phyloP scores from a whole-genome alignment of 495 filamentous ascomycete genomes.

The Saxophila tyrrhenica region DNA sequence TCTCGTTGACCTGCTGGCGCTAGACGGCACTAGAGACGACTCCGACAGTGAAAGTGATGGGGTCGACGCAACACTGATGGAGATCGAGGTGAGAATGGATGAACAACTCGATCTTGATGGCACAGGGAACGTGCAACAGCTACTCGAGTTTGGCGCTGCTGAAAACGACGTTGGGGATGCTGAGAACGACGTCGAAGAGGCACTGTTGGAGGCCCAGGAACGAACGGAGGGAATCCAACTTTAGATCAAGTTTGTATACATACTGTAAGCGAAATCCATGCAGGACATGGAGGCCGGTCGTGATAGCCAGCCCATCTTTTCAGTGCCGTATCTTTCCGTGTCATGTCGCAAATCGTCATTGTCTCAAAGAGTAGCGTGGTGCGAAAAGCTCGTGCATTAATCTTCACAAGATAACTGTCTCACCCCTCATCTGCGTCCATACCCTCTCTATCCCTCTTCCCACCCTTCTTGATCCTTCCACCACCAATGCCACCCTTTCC shows the following conservation, averaged over 20 bases:
- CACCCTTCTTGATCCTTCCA: conserved; percentile 22
- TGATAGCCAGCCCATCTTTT: background rate
- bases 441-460: conserved; percentile 50
- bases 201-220: background rate
- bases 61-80: no score
- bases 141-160: no score
- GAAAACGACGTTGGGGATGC: no score
- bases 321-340: no score
- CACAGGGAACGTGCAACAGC: no score
- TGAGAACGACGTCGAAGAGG: background rate
- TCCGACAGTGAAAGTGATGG: background rate
- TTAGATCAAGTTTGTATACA: no score
- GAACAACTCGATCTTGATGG: background rate
- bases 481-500: conserved; percentile 20
- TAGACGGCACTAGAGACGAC: background rate
- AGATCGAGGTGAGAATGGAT: background rate
- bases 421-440: conserved; percentile 79
- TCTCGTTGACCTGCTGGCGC: background rate
- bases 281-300: background rate
- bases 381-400: no score
- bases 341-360: no score
- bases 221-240: background rate
- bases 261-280: background rate
- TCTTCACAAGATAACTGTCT: background rate
- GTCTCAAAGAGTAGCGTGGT: no score